Conservation (phyloP, 257 asterid genomes). For the Scutellaria minor region DNA sequence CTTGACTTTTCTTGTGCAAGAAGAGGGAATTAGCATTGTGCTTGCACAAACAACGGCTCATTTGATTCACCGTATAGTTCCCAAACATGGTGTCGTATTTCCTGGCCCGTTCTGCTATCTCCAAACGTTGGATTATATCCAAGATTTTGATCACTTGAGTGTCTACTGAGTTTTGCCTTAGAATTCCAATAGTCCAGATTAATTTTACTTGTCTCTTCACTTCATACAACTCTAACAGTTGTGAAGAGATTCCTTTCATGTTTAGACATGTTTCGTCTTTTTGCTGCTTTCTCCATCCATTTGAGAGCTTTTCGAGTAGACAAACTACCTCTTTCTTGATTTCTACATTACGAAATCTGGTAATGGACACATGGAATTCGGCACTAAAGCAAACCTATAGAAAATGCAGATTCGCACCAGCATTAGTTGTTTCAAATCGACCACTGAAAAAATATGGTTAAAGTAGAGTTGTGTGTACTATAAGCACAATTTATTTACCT, state of each 20-base stretch:
- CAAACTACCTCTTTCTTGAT: conserved; percentile 44
- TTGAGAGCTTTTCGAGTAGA: conserved; percentile 56
- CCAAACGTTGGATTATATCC: conserved; percentile 43
- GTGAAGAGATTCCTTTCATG: conserved; percentile 27
- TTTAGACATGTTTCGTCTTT: conserved; percentile 19
- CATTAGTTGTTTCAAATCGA: not conserved
- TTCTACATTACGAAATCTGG: conserved; percentile 32
- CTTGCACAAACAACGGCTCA: conserved; percentile 38
- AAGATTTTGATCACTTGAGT: conserved; percentile 51
- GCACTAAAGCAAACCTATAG: conserved; percentile 48
- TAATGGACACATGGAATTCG: conserved; percentile 49
- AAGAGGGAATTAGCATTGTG: not conserved
- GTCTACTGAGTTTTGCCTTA: conserved; percentile 33
- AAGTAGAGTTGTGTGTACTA: not conserved
- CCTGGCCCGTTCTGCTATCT: conserved; percentile 37
- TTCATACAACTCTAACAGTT: conserved; percentile 41
- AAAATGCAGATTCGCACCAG: not conserved
- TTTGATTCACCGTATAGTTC: conserved; percentile 36
- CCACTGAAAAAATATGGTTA: not conserved
- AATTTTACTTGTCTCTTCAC: conserved; percentile 45
- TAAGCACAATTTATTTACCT: conserved; percentile 35
- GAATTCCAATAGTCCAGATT: conserved; percentile 56
- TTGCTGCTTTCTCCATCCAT: conserved; percentile 49
- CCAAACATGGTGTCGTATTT: conserved; percentile 31
- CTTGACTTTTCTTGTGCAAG: not conserved